Conservation (phyloP, 129 eudicot genomes). For the Chrysanthemum seticuspe region DNA sequence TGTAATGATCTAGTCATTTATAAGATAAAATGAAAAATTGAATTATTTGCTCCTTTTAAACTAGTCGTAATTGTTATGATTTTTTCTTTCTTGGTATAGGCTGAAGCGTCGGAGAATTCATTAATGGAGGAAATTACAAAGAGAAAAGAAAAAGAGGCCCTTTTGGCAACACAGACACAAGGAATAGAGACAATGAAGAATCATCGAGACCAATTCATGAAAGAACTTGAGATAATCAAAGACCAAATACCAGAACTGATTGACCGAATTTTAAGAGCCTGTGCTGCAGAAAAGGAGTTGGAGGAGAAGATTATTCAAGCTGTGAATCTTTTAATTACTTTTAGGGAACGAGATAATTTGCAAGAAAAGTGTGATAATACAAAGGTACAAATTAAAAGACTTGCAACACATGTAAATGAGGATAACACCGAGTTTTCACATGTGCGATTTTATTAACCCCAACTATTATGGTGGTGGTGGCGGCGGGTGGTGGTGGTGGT, state of each 20-base stretch:
- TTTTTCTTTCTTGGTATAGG: conserved; percentile 44
- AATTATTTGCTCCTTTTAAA: neutral
- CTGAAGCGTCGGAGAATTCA: conserved; percentile 54
- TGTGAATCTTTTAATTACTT: conserved; percentile 63
- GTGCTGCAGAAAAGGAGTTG: conserved; percentile 50
- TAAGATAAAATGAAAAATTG: neutral
- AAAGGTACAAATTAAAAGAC: conserved; percentile 38
- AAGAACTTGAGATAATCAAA: conserved; percentile 51
- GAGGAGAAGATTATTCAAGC: conserved; percentile 85
- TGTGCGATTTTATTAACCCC: conserved; percentile 34
- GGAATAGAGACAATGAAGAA: conserved; percentile 51
- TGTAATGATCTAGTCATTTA: neutral
- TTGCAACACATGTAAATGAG: conserved; percentile 29
- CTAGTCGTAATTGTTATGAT: too few species aligned
- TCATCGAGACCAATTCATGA: conserved; percentile 38
- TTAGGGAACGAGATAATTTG: conserved; percentile 62
- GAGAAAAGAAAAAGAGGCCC: conserved; percentile 53
- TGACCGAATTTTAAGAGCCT: conserved; percentile 44
- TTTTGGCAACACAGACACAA: conserved; percentile 40
- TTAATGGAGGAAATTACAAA: conserved; percentile 42
- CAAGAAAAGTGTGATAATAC: conserved; percentile 47
- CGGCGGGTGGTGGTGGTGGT: too few species aligned
- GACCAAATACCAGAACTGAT: conserved; percentile 49
- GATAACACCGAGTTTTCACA: conserved; percentile 18
- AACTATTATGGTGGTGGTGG: too few species aligned